Percentiles rank a stretch among this genome's conserved stretches.
These are phyloP conservation scores for Fagopyrum tataricum DNA, from an alignment of 148 eudicot genomes.

Conservation along the genomic window DNA sequence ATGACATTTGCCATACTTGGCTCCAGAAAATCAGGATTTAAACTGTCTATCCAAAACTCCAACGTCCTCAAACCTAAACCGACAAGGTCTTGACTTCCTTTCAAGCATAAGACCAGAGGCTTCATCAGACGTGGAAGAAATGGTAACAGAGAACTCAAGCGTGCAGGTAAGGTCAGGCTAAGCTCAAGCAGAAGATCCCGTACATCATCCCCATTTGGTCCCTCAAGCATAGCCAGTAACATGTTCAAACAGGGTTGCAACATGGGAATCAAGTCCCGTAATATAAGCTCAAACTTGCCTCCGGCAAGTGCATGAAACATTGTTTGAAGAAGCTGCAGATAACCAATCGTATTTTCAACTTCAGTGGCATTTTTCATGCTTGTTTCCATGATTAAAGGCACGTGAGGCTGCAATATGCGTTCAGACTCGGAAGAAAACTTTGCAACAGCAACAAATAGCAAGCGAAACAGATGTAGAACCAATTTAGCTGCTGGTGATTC, in stretches of 20 bases:
- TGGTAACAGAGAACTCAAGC: constrained; percentile 89
- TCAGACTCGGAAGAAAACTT: constrained; percentile 91
- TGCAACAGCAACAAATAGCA: constrained; percentile 72
- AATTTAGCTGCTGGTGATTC: constrained; percentile 89
- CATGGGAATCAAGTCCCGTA: constrained; percentile 74
- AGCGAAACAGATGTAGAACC: constrained; percentile 82
- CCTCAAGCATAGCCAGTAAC: constrained; percentile 95
- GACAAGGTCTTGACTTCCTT: constrained; percentile 80
- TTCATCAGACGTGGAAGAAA: constrained; percentile 95
- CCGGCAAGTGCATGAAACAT: constrained; percentile 98
- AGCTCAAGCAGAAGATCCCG: constrained; percentile 86
- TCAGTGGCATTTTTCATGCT: constrained; percentile 90
- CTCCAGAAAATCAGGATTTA: constrained; percentile 96
- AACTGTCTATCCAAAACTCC: constrained; percentile 98
- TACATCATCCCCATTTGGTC: constrained; percentile 89
- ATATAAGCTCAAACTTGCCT: constrained; percentile 82
- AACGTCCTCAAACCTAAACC: constrained; percentile 86
- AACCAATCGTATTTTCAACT: constrained; percentile 87
- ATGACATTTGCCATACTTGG: constrained; percentile 99
- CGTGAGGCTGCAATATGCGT: constrained; percentile 89
- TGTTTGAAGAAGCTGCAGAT: constrained; percentile 89
- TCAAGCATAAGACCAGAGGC: constrained; percentile 89
- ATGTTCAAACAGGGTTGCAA: constrained; percentile 89
- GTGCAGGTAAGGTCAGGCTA: constrained; percentile 88
- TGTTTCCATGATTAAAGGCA: constrained; percentile 85